Percentiles rank a stretch among this genome's conserved stretches.
phyloP scores from a whole-genome alignment of 257 asterid species.

The Nicotiana knightiana region DNA sequence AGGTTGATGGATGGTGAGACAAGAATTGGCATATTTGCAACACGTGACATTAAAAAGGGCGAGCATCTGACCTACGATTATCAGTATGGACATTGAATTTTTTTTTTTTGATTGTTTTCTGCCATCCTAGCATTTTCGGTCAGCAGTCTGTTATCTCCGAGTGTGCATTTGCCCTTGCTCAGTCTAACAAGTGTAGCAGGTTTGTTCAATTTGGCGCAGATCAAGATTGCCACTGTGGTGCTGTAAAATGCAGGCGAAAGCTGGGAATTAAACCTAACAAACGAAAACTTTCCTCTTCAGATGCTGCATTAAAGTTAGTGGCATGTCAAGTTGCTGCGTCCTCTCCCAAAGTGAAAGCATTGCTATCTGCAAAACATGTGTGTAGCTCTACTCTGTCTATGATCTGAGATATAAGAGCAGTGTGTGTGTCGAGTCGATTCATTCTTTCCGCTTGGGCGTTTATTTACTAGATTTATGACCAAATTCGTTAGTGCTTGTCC shows the following conservation, averaged over 20 bases:
- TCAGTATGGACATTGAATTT: constrained; percentile 54
- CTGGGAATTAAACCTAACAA: constrained; percentile 80
- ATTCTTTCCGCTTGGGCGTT: not conserved
- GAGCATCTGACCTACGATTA: constrained; percentile 93
- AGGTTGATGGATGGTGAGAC: constrained; percentile 95
- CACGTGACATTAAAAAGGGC: constrained; percentile 72
- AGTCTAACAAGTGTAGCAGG: constrained; percentile 71
- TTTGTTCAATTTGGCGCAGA: constrained; percentile 99
- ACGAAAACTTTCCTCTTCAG: constrained; percentile 54
- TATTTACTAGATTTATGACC: not conserved
- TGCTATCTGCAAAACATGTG: constrained; percentile 40
- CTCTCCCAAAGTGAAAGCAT: constrained; percentile 43
- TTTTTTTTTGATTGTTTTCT: constrained; percentile 7
- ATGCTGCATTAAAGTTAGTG: constrained; percentile 62
- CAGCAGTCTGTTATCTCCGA: not conserved
- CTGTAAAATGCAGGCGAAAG: constrained; percentile 71
- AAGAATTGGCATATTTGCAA: constrained; percentile 96
- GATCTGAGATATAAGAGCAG: not conserved
- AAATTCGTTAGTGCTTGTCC: constrained; percentile 1
- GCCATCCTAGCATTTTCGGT: not conserved
- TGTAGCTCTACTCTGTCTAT: not conserved
- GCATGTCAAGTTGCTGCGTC: constrained; percentile 58
- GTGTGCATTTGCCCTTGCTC: constrained; percentile 10
- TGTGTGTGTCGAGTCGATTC: not conserved
- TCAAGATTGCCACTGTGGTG: constrained; percentile 95